Conservation (phyloP, 139 green algal genomes). For the Chlorella sorokiniana region DNA sequence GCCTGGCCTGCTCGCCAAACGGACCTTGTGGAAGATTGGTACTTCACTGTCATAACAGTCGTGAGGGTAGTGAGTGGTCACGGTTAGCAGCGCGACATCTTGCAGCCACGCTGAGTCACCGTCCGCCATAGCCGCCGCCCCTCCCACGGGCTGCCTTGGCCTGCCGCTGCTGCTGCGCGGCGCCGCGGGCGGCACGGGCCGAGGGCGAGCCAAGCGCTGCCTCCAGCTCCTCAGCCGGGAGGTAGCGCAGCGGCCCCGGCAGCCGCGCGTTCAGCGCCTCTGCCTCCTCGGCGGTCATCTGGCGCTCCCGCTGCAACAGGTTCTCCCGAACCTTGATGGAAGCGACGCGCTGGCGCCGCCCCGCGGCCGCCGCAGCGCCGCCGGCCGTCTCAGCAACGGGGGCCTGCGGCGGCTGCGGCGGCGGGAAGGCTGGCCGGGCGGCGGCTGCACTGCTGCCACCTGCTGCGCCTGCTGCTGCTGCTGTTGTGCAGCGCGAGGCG, state of each 20-base stretch:
- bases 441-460: neutral
- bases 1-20: too few relatives aligned
- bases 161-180: neutral
- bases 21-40: too few relatives aligned
- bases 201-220: neutral
- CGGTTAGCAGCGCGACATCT: too few relatives aligned
- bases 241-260: constrained; percentile 8
- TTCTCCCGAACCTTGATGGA: constrained; percentile 24
- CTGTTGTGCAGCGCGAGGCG: neutral
- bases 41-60: too few relatives aligned
- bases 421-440: neutral
- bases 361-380: constrained; percentile 9
- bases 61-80: too few relatives aligned
- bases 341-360: constrained; percentile 17
- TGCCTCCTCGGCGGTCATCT: constrained; percentile 26
- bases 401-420: neutral
- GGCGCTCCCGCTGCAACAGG: constrained; percentile 27
- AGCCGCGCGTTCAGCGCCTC: constrained; percentile 23
- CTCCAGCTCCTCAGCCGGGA: constrained; percentile 10
- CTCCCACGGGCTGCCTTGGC: neutral
- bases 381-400: neutral
- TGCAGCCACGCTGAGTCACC: too few relatives aligned
- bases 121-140: neutral
- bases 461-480: neutral
- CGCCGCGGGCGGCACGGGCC: neutral